A percentile compares a stretch with the other conserved stretches of the same genome.
These are phyloP conservation scores for Cadophora malorum DNA, from an alignment of 2,329 filamentous ascomycete species.

Conservation along the genomic window DNA sequence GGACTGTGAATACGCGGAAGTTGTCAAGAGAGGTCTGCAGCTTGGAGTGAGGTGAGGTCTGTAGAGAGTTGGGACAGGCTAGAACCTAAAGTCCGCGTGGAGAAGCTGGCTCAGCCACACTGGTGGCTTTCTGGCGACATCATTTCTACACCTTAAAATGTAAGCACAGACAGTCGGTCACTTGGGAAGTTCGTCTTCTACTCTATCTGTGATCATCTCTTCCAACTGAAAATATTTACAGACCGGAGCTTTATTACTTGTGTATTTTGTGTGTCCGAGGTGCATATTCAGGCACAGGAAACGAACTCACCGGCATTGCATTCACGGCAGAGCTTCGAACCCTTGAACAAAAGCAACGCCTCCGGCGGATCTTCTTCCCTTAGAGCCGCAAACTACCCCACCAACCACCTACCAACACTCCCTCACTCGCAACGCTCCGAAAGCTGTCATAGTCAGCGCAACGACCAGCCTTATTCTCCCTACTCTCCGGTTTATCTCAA, in stretches of 20 bases:
- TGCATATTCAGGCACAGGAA: conserved; percentile 1
- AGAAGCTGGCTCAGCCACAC: conserved; percentile 29
- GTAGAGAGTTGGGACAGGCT: not conserved
- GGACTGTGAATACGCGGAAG: not conserved
- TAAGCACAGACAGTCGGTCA: conserved; percentile 5
- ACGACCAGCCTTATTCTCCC: conserved; percentile 12
- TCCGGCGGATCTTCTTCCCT: conserved; percentile 13
- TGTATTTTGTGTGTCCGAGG: not conserved
- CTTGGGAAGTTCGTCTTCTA: not conserved
- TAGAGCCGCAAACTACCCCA: conserved; percentile 25
- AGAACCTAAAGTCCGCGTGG: conserved; percentile 22
- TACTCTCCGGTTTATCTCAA: conserved; percentile 11
- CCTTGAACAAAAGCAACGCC: not conserved
- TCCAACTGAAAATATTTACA: not conserved
- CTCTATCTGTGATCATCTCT: not conserved
- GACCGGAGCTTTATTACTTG: not conserved
- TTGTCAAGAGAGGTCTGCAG: not conserved
- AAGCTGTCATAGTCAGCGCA: conserved; percentile 21
- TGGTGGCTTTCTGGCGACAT: conserved; percentile 18
- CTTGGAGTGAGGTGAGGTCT: too few species aligned
- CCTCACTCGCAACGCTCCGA: conserved; percentile 6
- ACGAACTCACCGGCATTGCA: not conserved
- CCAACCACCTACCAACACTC: conserved; percentile 11
- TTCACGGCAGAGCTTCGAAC: conserved; percentile 15
- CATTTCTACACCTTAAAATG: not conserved